Percentiles rank a stretch among this genome's conserved stretches.
These are phyloP conservation scores for Colletotrichum godetiae DNA, from an alignment of 2,329 filamentous ascomycete genomes.

Conservation along the genomic window DNA sequence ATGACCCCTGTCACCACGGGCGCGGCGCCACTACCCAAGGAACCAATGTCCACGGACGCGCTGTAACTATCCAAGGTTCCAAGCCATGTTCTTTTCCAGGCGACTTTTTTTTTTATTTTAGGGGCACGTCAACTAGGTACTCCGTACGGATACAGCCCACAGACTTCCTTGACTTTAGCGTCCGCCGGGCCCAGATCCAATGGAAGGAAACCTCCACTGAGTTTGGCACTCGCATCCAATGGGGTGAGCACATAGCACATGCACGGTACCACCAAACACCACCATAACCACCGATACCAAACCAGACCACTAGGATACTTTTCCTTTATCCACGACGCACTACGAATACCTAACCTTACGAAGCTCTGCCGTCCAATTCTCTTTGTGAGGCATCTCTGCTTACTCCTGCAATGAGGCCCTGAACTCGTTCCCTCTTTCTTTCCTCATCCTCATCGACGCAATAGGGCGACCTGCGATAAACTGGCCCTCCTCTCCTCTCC, in stretches of 20 bases:
- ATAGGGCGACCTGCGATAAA: background rate
- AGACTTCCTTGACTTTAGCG: conserved; percentile 8
- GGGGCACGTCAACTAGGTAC: conserved; percentile 10
- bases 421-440: background rate
- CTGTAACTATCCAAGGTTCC: background rate
- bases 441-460: background rate
- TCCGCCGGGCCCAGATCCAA: conserved; percentile 10
- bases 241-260: conserved; percentile 8
- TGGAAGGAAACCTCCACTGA: background rate
- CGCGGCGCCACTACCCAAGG: conserved; percentile 13
- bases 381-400: background rate
- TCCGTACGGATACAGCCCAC: background rate
- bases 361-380: background rate
- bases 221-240: background rate
- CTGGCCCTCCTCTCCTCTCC: background rate
- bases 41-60: background rate
- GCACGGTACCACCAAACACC: conserved; percentile 5
- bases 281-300: background rate
- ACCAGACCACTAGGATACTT: background rate
- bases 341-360: background rate
- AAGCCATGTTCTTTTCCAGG: background rate
- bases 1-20: conserved; percentile 20
- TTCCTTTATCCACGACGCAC: background rate
- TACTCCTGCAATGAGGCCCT: conserved; percentile 23
- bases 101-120: conserved; percentile 13